phyloP scores from a whole-genome alignment of 1,139 yeast species.

The Scheffersomyces illinoinensis region DNA sequence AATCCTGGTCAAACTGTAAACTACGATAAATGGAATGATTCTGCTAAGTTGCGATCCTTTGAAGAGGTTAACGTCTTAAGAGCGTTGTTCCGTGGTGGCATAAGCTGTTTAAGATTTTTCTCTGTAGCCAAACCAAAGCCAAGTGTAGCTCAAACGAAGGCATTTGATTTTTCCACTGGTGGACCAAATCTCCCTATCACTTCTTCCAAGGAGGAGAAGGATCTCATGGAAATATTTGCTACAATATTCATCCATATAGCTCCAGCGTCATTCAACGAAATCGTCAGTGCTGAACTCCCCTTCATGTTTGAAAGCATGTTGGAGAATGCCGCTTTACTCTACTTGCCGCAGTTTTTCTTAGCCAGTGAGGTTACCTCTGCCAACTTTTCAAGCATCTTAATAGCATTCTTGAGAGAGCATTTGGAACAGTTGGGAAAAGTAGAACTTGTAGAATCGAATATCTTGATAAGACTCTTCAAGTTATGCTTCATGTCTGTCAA shows the following conservation, averaged over 20 bases:
- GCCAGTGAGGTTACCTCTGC: conserved; percentile 94
- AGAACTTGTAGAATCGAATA: conserved; percentile 75
- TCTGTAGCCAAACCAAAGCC: conserved; percentile 53
- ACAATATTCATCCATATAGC: conserved; percentile 92
- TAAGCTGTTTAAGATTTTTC: conserved; percentile 77
- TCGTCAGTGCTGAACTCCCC: conserved; percentile 78
- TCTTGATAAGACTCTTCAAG: conserved; percentile 82
- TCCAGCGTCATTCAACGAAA: conserved; percentile 93
- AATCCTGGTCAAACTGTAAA: conserved; percentile 59
- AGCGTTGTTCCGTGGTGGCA: conserved; percentile 79
- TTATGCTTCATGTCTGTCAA: conserved; percentile 95
- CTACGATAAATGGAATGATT: conserved; percentile 74
- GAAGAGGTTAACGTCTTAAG: conserved; percentile 83
- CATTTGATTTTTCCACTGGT: conserved; percentile 65
- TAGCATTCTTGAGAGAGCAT: conserved; percentile 73
- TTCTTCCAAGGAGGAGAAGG: conserved; percentile 91
- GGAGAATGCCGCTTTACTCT: conserved; percentile 82
- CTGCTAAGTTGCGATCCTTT: conserved; percentile 76
- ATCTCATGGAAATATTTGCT: conserved; percentile 93
- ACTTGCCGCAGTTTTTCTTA: conserved; percentile 89
- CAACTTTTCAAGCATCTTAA: conserved; percentile 84
- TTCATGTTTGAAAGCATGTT: conserved; percentile 78
- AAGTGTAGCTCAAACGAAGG: conserved; percentile 39
- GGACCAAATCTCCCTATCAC: conserved; percentile 84
- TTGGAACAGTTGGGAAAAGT: conserved; percentile 80